These are phyloP conservation scores for Allium sativum DNA, from an alignment of 106 monocot genomes.

Conservation along the genomic window DNA sequence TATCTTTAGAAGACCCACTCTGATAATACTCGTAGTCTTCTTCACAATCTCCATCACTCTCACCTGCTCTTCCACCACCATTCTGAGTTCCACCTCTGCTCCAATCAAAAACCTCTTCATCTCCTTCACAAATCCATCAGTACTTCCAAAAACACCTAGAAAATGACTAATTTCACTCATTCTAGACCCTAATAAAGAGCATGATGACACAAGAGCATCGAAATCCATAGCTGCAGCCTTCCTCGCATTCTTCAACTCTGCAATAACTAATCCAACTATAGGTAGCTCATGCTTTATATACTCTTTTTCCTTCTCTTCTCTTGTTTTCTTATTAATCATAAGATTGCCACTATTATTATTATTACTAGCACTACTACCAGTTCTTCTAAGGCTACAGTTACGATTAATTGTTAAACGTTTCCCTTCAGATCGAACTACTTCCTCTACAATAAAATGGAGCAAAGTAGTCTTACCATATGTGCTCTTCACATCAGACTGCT, in stretches of 20 bases:
- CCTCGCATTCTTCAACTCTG: constrained; percentile 50
- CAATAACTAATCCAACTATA: constrained; percentile 38
- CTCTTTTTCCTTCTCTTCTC: constrained; percentile 52
- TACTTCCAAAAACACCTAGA: constrained; percentile 9
- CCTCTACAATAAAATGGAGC: constrained; percentile 81
- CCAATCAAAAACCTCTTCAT: constrained; percentile 37
- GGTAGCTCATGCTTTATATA: constrained; percentile 56
- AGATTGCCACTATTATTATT: constrained; percentile 4
- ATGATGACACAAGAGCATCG: constrained; percentile 18
- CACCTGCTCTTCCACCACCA: constrained; percentile 21
- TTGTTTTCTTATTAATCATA: neutral
- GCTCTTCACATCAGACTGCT: constrained; percentile 90
- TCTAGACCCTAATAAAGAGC: constrained; percentile 12
- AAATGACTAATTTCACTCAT: constrained; percentile 28
- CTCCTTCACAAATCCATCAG: constrained; percentile 38
- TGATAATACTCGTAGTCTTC: constrained; percentile 69
- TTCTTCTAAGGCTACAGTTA: constrained; percentile 32
- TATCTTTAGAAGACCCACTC: constrained; percentile 30
- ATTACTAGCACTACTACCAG: constrained; percentile 12
- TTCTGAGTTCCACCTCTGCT: constrained; percentile 27
- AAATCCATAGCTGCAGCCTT: constrained; percentile 44
- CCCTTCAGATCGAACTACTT: constrained; percentile 75
- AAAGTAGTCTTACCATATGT: constrained; percentile 77
- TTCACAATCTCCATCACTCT: constrained; percentile 43
- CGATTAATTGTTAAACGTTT: constrained; percentile 59